Percentiles rank a stretch among this genome's conserved stretches.
Conservation (phyloP, 78 protist species). For the Protostelium mycophagum region DNA sequence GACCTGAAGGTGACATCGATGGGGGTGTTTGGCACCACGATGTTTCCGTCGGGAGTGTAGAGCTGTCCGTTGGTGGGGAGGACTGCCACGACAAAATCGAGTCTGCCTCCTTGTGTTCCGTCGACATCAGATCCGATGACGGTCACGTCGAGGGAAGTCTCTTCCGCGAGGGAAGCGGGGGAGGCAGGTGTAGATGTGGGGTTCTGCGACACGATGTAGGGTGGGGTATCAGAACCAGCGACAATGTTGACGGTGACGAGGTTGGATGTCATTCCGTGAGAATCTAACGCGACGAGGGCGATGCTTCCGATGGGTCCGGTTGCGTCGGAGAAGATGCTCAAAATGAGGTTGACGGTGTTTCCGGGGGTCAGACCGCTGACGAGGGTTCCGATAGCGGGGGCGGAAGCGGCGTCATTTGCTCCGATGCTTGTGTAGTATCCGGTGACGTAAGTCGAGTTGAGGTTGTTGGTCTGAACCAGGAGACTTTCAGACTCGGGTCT, state of each 20-base stretch:
- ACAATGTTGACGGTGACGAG: too few relatives aligned
- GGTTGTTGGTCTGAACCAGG: not conserved
- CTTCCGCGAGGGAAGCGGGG: not conserved
- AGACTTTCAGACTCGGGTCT: not conserved
- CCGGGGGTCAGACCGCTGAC: not conserved
- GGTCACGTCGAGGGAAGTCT: not conserved
- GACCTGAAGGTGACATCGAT: not conserved
- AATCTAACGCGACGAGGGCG: too few relatives aligned
- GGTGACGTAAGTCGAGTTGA: not conserved
- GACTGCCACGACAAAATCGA: not conserved
- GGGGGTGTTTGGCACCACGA: not conserved
- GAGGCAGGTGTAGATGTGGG: not conserved
- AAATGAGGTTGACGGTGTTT: not conserved
- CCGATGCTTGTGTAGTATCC: not conserved
- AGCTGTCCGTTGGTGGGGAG: constrained; percentile 14
- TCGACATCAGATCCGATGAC: constrained; percentile 3
- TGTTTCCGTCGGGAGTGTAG: not conserved
- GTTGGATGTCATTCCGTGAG: too few relatives aligned
- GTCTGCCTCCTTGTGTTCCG: not conserved
- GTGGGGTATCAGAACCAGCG: too few relatives aligned
- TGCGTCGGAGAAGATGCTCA: not conserved
- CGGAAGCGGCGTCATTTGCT: not conserved
- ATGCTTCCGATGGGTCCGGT: too few relatives aligned
- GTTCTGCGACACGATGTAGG: too few relatives aligned
- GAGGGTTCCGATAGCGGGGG: not conserved